phyloP scores from a whole-genome alignment of 768 basidiomycete species.

The Lyophyllum shimeji region DNA sequence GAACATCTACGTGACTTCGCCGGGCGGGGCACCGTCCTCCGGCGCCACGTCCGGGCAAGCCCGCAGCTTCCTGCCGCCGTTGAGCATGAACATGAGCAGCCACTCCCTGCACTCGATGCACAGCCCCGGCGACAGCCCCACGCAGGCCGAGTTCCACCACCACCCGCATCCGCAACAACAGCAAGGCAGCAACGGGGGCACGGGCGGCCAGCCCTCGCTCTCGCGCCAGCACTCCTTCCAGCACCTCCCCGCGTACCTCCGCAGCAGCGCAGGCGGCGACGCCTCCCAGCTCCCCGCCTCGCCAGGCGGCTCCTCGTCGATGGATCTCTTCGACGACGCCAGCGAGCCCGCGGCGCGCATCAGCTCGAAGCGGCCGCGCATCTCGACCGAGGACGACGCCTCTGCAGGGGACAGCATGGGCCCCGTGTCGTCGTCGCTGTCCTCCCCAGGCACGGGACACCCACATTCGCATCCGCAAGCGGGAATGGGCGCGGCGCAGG shows the following conservation, averaged over 20 bases:
- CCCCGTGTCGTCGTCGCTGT: constrained; percentile 32
- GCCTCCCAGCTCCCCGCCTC: constrained; percentile 38
- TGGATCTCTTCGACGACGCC: constrained; percentile 46
- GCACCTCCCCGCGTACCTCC: constrained; percentile 40
- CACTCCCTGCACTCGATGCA: constrained; percentile 42
- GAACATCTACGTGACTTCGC: constrained; percentile 74
- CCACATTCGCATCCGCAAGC: constrained; percentile 9
- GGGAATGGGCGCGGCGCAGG: background rate
- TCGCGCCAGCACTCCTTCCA: constrained; percentile 65
- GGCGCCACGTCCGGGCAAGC: background rate
- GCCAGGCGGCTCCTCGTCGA: constrained; percentile 35
- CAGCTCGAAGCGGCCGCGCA: constrained; percentile 53
- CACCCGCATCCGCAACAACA: constrained; percentile 40
- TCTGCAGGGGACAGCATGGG: constrained; percentile 19
- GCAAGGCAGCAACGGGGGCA: constrained; percentile 11
- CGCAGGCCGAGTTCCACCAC: constrained; percentile 44
- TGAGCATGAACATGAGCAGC: constrained; percentile 11
- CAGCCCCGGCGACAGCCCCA: constrained; percentile 38
- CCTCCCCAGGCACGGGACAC: constrained; percentile 16
- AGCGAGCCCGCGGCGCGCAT: constrained; percentile 28
- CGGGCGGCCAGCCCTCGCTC: constrained; percentile 34
- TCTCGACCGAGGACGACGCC: constrained; percentile 36
- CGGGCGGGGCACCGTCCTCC: constrained; percentile 25
- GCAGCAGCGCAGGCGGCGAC: constrained; percentile 21
- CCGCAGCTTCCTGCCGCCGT: constrained; percentile 38